Evolutionary conservation across 2,329 filamentous ascomycete genomes (phyloP).

Genomic region (Claviceps sp.): DNA sequence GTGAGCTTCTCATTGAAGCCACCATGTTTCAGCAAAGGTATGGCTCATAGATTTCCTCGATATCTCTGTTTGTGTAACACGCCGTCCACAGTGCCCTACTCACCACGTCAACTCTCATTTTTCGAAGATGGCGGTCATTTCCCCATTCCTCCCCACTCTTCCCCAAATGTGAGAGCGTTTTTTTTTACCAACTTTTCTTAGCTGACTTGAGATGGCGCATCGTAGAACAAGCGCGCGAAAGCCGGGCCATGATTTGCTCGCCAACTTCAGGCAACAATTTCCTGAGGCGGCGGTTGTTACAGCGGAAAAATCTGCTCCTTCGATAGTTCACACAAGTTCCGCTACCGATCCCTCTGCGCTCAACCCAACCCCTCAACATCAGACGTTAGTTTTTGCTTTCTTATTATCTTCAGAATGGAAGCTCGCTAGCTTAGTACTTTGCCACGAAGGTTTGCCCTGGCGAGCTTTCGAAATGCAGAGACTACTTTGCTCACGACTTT

Average conservation of each 20-base stretch:
- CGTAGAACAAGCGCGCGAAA: slow-evolving; percentile 63
- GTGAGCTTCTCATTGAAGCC: not conserved
- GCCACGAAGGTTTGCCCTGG: not conserved
- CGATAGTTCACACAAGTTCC: slow-evolving; percentile 20
- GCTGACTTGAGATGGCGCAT: slow-evolving; percentile 2
- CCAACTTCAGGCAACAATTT: slow-evolving; percentile 71
- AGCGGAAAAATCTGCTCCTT: slow-evolving; percentile 28
- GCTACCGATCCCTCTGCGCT: slow-evolving; percentile 14
- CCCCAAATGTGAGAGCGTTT: not conserved
- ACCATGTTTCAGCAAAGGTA: slow-evolving; percentile 11
- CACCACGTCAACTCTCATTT: not conserved
- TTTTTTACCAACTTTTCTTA: not conserved
- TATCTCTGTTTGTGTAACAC: not conserved
- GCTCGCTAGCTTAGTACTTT: not conserved
- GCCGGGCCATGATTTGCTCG: slow-evolving; percentile 68
- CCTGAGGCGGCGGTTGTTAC: slow-evolving; percentile 52
- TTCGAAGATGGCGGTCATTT: not conserved
- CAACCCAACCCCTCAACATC: slow-evolving; percentile 10
- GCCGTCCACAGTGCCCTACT: not conserved
- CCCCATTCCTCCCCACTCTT: not conserved
- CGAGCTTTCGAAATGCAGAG: not conserved
- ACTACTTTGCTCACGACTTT: not conserved
- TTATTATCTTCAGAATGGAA: not conserved
- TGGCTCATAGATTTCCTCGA: not conserved
- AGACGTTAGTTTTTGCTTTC: slow-evolving; percentile 15